These are phyloP conservation scores for Cairneyella variabilis DNA, from an alignment of 495 filamentous ascomycete genomes.

Conservation along the genomic window DNA sequence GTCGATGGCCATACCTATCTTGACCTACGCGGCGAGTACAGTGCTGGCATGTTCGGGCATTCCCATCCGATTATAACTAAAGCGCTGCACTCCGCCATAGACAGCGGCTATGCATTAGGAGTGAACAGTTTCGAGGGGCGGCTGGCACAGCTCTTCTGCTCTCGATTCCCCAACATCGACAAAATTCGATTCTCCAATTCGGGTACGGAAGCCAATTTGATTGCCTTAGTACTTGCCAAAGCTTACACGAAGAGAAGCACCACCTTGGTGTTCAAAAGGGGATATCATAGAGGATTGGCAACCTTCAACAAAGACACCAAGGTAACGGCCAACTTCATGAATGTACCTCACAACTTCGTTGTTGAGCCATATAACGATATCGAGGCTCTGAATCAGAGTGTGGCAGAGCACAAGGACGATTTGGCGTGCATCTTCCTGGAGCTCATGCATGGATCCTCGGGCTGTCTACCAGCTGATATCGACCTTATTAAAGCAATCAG, in stretches of 20 bases:
- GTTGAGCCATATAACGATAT: slow-evolving; percentile 50
- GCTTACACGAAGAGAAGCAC: slow-evolving; percentile 28
- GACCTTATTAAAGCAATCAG: slow-evolving; percentile 40
- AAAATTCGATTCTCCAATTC: slow-evolving; percentile 36
- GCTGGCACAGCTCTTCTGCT: slow-evolving; percentile 24
- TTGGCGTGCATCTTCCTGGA: slow-evolving; percentile 58
- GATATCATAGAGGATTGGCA: slow-evolving; percentile 51
- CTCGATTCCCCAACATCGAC: slow-evolving; percentile 28
- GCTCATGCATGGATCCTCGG: slow-evolving; percentile 53
- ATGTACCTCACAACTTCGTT: slow-evolving; percentile 43
- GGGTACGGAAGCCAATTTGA: slow-evolving; percentile 37
- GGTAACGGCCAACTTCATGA: no score
- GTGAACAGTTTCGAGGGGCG: slow-evolving; percentile 29
- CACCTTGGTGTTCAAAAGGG: slow-evolving; percentile 33
- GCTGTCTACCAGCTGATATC: slow-evolving; percentile 38
- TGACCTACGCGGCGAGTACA: slow-evolving; percentile 50
- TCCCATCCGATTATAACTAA: slow-evolving; percentile 38
- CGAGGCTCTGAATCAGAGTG: slow-evolving; percentile 31
- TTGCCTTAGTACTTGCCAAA: slow-evolving; percentile 32
- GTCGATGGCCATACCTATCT: slow-evolving; percentile 30
- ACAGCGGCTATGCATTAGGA: slow-evolving; percentile 29
- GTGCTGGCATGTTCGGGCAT: slow-evolving; percentile 53
- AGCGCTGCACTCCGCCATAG: slow-evolving; percentile 29
- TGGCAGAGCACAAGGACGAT: slow-evolving; percentile 21
- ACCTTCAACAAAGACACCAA: slow-evolving; percentile 28